Conservation (phyloP, 2,329 filamentous ascomycete species). For the Ascochyta viciae-villosae region DNA sequence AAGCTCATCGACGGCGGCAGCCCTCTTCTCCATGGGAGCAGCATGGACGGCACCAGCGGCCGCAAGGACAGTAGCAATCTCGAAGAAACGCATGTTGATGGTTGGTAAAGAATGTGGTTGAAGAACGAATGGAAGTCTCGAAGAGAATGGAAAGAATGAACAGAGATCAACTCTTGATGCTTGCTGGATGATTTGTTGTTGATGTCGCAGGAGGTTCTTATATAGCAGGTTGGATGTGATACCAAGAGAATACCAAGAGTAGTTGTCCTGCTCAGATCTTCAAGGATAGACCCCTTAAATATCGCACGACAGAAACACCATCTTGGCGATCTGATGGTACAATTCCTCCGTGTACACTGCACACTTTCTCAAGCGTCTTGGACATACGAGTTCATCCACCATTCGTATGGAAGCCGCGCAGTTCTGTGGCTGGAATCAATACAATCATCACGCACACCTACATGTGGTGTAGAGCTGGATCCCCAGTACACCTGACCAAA, state of each 20-base stretch:
- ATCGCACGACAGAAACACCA: constrained; percentile 11
- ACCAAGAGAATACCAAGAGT: constrained; percentile 19
- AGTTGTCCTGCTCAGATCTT: constrained; percentile 18
- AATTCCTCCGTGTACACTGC: constrained; percentile 25
- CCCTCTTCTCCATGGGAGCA: constrained; percentile 34
- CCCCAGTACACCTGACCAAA: constrained; percentile 13
- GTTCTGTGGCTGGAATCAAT: constrained; percentile 5
- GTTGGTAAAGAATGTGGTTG: constrained; percentile 12
- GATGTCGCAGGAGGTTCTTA: constrained; percentile 3
- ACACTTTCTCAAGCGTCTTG: constrained; percentile 2
- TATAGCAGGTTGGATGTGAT: constrained; percentile 17
- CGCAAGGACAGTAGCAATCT: constrained; percentile 33
- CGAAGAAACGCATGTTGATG: constrained; percentile 38
- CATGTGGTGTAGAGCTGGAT: constrained; percentile 10
- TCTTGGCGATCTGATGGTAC: constrained; percentile 15
- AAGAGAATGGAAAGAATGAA: constrained; percentile 23
- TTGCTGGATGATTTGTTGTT: constrained; percentile 8
- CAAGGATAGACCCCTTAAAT: constrained; percentile 27
- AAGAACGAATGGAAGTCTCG: constrained; percentile 19
- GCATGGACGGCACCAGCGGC: constrained; percentile 35
- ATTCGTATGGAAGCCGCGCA: constrained; percentile 20
- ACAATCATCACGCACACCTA: background rate
- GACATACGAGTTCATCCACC: constrained; percentile 28
- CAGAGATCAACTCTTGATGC: constrained; percentile 26
- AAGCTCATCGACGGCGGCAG: constrained; percentile 39